phyloP scores from a whole-genome alignment of 208 protist species.

The Strigomonas galati region DNA sequence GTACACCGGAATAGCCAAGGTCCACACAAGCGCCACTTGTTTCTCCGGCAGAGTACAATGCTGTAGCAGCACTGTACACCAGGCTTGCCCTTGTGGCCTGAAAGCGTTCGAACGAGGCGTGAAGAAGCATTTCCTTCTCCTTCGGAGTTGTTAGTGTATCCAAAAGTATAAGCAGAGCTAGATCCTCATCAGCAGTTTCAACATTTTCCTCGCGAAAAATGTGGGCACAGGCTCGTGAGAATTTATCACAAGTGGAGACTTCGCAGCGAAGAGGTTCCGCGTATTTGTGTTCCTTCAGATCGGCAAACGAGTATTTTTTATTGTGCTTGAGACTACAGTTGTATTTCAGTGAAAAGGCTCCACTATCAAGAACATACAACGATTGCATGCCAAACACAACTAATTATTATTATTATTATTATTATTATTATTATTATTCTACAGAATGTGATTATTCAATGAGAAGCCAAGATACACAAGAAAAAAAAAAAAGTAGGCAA shows the following conservation, averaged over 20 bases:
- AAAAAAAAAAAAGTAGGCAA: constrained; percentile 6
- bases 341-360: constrained; percentile 1
- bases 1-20: constrained; percentile 60
- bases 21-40: constrained; percentile 69
- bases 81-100: constrained; percentile 50
- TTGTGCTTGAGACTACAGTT: background rate
- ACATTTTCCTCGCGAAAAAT: constrained; percentile 20
- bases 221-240: background rate
- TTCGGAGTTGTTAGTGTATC: constrained; percentile 46
- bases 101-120: constrained; percentile 59
- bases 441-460: too few relatives aligned
- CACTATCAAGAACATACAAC: background rate
- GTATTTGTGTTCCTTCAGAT: background rate
- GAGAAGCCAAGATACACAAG: background rate
- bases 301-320: background rate
- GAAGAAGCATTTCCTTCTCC: constrained; percentile 52
- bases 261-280: constrained; percentile 7
- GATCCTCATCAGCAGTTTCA: constrained; percentile 32
- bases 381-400: constrained; percentile 1
- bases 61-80: constrained; percentile 41
- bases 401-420: background rate
- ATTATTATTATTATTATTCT: background rate
- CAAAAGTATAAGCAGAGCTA: constrained; percentile 56
- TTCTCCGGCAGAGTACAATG: constrained; percentile 63
- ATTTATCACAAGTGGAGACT: background rate